phyloP scores from a whole-genome alignment of 352 stramenopile species.

The Pythium phragmitis region DNA sequence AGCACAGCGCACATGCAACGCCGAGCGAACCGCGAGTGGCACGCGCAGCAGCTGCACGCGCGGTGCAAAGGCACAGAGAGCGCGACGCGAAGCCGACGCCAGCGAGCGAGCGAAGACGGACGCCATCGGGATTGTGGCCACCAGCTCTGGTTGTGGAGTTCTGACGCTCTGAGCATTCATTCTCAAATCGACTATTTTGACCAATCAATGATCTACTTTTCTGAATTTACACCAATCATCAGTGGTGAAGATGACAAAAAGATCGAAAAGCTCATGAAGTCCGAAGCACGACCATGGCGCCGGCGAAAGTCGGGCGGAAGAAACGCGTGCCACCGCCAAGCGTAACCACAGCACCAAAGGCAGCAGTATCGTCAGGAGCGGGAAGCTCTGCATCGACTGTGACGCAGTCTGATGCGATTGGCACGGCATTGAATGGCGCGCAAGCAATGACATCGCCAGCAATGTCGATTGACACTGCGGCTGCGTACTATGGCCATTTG shows the following conservation, averaged over 20 bases:
- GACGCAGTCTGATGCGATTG: neutral
- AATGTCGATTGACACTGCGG: constrained; percentile 6
- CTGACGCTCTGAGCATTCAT: constrained; percentile 8
- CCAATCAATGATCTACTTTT: neutral
- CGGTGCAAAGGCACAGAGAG: neutral
- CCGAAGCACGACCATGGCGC: constrained; percentile 7
- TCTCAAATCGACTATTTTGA: constrained; percentile 1
- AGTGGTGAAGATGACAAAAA: neutral
- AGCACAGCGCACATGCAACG: neutral
- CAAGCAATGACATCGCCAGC: neutral
- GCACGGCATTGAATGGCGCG: neutral
- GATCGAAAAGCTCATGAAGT: constrained; percentile 17
- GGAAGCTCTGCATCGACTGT: neutral
- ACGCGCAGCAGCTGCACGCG: constrained; percentile 3
- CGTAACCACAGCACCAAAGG: neutral
- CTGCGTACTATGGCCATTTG: constrained; percentile 19
- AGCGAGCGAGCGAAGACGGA: constrained; percentile 13
- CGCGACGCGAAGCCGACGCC: constrained; percentile 1
- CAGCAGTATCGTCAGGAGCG: neutral
- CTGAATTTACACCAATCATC: constrained; percentile 6
- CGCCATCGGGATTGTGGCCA: constrained; percentile 9
- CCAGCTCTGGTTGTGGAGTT: neutral
- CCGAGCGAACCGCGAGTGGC: neutral
- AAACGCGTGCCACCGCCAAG: constrained; percentile 4
- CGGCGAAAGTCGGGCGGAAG: constrained; percentile 10